phyloP scores from a whole-genome alignment of 2,329 filamentous ascomycete species.

The Colletotrichum sojae region DNA sequence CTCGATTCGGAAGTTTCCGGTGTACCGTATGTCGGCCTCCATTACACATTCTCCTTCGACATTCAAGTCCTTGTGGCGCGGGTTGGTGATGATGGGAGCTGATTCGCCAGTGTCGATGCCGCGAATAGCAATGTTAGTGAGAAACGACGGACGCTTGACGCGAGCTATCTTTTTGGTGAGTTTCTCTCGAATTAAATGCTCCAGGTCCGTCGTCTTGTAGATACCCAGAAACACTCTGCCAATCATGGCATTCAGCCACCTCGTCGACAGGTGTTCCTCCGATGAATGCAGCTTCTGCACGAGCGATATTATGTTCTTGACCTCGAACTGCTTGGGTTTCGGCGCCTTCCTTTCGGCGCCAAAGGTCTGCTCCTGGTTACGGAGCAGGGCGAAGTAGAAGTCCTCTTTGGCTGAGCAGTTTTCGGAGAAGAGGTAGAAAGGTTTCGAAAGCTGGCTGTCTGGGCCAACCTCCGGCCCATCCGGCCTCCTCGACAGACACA shows the following conservation, averaged over 20 bases:
- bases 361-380: slow-evolving; percentile 82
- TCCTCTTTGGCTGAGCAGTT: slow-evolving; percentile 98
- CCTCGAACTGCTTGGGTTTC: slow-evolving; percentile 81
- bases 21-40: slow-evolving; percentile 90
- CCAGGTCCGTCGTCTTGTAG: slow-evolving; percentile 86
- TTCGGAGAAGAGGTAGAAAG: slow-evolving; percentile 95
- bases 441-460: slow-evolving; percentile 75
- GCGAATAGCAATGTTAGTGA: slow-evolving; percentile 86
- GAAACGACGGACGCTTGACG: slow-evolving; percentile 91
- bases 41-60: slow-evolving; percentile 91
- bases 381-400: slow-evolving; percentile 94
- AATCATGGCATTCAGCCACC: slow-evolving; percentile 94
- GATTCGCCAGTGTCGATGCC: slow-evolving; percentile 89
- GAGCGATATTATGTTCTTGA: slow-evolving; percentile 88
- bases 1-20: slow-evolving; percentile 89
- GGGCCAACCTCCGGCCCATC: slow-evolving; percentile 68
- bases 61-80: slow-evolving; percentile 88
- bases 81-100: slow-evolving; percentile 90
- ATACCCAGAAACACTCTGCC: slow-evolving; percentile 90
- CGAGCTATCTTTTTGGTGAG: slow-evolving; percentile 96
- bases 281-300: slow-evolving; percentile 93
- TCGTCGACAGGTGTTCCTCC: slow-evolving; percentile 89
- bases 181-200: slow-evolving; percentile 84
- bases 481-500: slow-evolving; percentile 80
- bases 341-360: slow-evolving; percentile 72